phyloP scores from a whole-genome alignment of 2,329 filamentous ascomycete genomes.

The Alternaria viburni region DNA sequence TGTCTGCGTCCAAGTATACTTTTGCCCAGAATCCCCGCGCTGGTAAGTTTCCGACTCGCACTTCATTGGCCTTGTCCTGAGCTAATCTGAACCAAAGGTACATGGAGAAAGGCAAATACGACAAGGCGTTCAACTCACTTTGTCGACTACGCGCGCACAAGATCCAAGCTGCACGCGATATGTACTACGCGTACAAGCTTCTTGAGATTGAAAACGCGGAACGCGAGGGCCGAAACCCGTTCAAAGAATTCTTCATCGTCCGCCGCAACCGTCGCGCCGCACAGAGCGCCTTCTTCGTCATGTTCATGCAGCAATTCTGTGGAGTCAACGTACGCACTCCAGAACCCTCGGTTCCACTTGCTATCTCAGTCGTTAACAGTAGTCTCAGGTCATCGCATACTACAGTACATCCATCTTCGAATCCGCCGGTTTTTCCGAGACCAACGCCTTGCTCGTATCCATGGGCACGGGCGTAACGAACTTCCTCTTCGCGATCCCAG shows the following conservation, averaged over 20 bases:
- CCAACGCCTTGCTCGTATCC: slow-evolving; percentile 48
- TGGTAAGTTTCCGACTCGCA: slow-evolving; percentile 22
- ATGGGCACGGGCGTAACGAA: slow-evolving; percentile 55
- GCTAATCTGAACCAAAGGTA: slow-evolving; percentile 24
- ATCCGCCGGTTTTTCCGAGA: slow-evolving; percentile 43
- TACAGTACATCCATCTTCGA: slow-evolving; percentile 39
- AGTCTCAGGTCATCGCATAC: slow-evolving; percentile 31
- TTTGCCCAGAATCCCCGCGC: slow-evolving; percentile 39
- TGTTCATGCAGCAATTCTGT: slow-evolving; percentile 48
- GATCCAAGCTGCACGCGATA: slow-evolving; percentile 62
- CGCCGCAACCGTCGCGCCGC: slow-evolving; percentile 44
- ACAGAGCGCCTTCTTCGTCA: slow-evolving; percentile 42
- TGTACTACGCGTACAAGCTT: slow-evolving; percentile 57
- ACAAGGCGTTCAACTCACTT: slow-evolving; percentile 45
- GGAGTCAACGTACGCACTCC: slow-evolving; percentile 25
- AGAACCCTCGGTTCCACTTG: background rate
- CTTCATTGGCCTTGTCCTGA: background rate
- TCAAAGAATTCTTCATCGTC: slow-evolving; percentile 43
- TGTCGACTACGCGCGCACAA: slow-evolving; percentile 61
- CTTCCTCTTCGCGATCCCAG: slow-evolving; percentile 54
- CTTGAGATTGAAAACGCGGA: slow-evolving; percentile 46
- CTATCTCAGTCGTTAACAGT: background rate
- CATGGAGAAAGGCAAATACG: slow-evolving; percentile 45
- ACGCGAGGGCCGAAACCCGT: slow-evolving; percentile 40
- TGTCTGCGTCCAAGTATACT: slow-evolving; percentile 41